Percentiles rank a stretch among this genome's conserved stretches.
Conservation (phyloP, 805 yeast genomes). For the Torulaspora gathmanii region DNA sequence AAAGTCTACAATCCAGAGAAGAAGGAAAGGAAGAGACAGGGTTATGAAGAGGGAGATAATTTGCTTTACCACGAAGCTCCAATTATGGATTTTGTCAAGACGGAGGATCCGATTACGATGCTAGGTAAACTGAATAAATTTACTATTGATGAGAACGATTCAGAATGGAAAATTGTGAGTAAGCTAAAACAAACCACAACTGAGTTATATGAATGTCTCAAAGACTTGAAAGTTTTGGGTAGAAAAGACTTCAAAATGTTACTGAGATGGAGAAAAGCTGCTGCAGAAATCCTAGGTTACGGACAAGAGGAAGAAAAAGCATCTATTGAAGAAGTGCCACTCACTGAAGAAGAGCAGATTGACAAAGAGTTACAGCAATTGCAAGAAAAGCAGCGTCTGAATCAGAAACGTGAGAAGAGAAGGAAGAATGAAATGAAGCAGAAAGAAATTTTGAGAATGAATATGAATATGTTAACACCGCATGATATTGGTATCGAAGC, state of each 20-base stretch:
- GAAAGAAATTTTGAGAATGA: conserved; percentile 84
- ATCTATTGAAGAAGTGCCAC: conserved; percentile 59
- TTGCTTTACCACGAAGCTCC: conserved; percentile 64
- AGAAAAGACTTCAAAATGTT: conserved; percentile 85
- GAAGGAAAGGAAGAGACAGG: conserved; percentile 85
- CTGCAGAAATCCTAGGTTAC: conserved; percentile 71
- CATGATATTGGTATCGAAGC: conserved; percentile 92
- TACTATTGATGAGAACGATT: conserved; percentile 51
- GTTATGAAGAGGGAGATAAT: conserved; percentile 94
- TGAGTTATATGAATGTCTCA: conserved; percentile 77
- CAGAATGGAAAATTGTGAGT: conserved; percentile 66
- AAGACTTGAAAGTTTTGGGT: conserved; percentile 90
- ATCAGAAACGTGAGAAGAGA: conserved; percentile 75
- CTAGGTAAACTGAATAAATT: conserved; percentile 71
- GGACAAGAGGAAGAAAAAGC: conserved; percentile 48
- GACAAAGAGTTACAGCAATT: conserved; percentile 78
- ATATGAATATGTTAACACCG: conserved; percentile 93
- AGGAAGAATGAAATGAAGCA: conserved; percentile 77
- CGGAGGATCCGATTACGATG: conserved; percentile 77
- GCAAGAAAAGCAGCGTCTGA: conserved; percentile 63
- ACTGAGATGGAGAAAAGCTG: conserved; percentile 82
- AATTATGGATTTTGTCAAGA: conserved; percentile 72
- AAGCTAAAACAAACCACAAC: conserved; percentile 72
- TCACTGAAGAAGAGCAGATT: conserved; percentile 85
- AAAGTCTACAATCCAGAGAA: conserved; percentile 93